These are phyloP conservation scores for Bifiguratus adelaidae DNA, from an alignment of 192 early-diverging fungal species.

Conservation along the genomic window DNA sequence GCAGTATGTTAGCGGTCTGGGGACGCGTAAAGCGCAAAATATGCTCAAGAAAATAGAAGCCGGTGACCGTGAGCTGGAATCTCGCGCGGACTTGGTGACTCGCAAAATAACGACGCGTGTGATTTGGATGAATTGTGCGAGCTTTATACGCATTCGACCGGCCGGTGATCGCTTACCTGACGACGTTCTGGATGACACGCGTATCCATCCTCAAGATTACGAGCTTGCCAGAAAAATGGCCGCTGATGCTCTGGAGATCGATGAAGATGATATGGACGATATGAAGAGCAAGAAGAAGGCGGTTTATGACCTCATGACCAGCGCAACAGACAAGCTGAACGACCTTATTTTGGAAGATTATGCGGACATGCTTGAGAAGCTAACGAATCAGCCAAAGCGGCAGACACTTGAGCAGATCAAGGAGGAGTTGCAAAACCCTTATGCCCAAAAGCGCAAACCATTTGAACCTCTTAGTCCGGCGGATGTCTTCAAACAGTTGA, in stretches of 20 bases:
- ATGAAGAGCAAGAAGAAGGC: conserved; percentile 63
- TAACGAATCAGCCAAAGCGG: conserved; percentile 67
- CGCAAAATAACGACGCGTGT: conserved; percentile 49
- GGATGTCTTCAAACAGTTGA: conserved; percentile 74
- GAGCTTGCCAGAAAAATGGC: conserved; percentile 95
- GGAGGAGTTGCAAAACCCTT: conserved; percentile 76
- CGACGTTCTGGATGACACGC: conserved; percentile 87
- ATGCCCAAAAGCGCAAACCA: conserved; percentile 55
- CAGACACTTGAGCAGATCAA: conserved; percentile 79
- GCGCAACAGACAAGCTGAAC: conserved; percentile 67
- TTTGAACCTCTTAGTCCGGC: conserved; percentile 44
- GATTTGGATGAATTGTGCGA: conserved; percentile 90
- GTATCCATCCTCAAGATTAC: conserved; percentile 95
- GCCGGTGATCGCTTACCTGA: conserved; percentile 35
- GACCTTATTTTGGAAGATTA: conserved; percentile 86
- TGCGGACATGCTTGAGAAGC: conserved; percentile 68
- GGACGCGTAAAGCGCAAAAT: conserved; percentile 82
- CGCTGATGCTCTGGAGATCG: conserved; percentile 85
- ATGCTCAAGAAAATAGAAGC: conserved; percentile 55
- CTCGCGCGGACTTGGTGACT: conserved; percentile 59
- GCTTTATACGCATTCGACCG: conserved; percentile 83
- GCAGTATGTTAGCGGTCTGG: conserved; percentile 87
- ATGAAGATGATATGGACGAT: conserved; percentile 63
- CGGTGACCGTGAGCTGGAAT: conserved; percentile 34
- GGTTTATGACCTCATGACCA: conserved; percentile 69